A percentile compares a stretch with the other conserved stretches of the same genome.
Conservation (phyloP, 169 alveolate species). For the Plasmodium chabaudi region DNA sequence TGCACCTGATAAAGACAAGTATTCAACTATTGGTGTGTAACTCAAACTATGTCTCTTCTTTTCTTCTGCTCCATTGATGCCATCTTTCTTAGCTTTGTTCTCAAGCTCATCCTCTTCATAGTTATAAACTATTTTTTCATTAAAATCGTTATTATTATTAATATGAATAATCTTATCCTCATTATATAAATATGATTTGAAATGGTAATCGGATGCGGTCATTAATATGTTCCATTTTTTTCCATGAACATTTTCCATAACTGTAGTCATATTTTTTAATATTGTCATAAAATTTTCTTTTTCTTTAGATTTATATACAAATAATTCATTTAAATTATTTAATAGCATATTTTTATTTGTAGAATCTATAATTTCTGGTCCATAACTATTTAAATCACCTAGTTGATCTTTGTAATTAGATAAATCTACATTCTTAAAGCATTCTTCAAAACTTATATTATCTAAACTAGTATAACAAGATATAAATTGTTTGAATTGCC, state of each 20-base stretch:
- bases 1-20: conserved; percentile 30
- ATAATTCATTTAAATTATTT: conserved; percentile 30
- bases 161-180: conserved; percentile 16
- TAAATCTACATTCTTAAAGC: neutral
- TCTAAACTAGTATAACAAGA: neutral
- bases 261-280: conserved; percentile 17
- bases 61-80: neutral
- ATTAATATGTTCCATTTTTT: conserved; percentile 57
- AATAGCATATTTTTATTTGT: neutral
- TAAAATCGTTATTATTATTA: neutral
- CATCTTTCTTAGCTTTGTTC: neutral
- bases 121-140: conserved; percentile 14
- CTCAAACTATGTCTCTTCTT: neutral
- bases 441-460: neutral
- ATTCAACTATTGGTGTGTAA: conserved; percentile 31
- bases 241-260: conserved; percentile 25
- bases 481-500: too few relatives aligned
- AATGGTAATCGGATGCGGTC: conserved; percentile 21
- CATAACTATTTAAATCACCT: too few relatives aligned
- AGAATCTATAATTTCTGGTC: too few relatives aligned
- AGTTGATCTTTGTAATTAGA: neutral
- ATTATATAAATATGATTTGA: conserved; percentile 14
- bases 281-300: conserved; percentile 2
- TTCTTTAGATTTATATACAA: conserved; percentile 23
- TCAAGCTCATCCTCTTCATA: conserved; percentile 5